These are phyloP conservation scores for Verticillium nubilum DNA, from an alignment of 2,329 filamentous ascomycete genomes.

Conservation along the genomic window DNA sequence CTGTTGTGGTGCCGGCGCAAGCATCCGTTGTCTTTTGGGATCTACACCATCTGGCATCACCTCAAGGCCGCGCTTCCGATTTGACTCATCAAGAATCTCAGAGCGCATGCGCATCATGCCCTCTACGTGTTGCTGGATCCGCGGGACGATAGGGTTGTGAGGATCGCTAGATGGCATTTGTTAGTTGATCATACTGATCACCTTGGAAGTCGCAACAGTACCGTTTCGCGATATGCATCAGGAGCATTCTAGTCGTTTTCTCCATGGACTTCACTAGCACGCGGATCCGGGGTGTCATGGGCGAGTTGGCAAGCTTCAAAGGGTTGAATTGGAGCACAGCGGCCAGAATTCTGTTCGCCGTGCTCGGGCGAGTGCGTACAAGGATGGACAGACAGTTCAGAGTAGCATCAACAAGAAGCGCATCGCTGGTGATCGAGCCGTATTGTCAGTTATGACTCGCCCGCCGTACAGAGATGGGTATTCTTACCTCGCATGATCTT, in stretches of 20 bases:
- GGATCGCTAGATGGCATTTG: conserved; percentile 56
- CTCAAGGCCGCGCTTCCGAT: conserved; percentile 70
- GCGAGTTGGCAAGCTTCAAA: conserved; percentile 69
- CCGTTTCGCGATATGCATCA: conserved; percentile 79
- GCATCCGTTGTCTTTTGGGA: conserved; percentile 75
- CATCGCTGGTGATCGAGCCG: conserved; percentile 55
- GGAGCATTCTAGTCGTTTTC: conserved; percentile 78
- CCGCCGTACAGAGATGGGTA: not conserved
- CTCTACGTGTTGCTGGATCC: conserved; percentile 85
- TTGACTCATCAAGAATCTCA: conserved; percentile 74
- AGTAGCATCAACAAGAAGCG: conserved; percentile 82
- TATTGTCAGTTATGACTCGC: not conserved
- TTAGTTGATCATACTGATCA: conserved; percentile 12
- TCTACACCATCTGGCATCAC: conserved; percentile 68
- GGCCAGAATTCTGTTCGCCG: conserved; percentile 79
- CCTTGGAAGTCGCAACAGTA: conserved; percentile 27
- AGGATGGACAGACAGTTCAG: conserved; percentile 82
- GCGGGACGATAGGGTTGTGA: conserved; percentile 65
- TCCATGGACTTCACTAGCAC: conserved; percentile 92
- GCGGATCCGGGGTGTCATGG: conserved; percentile 71
- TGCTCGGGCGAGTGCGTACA: conserved; percentile 73
- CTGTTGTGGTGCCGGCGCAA: conserved; percentile 35
- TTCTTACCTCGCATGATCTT: conserved; percentile 76
- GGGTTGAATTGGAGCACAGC: conserved; percentile 90
- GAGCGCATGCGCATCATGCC: conserved; percentile 71